Base-by-base conservation (phyloP, 768 basidiomycete species). In the Russula emetica region DNA sequence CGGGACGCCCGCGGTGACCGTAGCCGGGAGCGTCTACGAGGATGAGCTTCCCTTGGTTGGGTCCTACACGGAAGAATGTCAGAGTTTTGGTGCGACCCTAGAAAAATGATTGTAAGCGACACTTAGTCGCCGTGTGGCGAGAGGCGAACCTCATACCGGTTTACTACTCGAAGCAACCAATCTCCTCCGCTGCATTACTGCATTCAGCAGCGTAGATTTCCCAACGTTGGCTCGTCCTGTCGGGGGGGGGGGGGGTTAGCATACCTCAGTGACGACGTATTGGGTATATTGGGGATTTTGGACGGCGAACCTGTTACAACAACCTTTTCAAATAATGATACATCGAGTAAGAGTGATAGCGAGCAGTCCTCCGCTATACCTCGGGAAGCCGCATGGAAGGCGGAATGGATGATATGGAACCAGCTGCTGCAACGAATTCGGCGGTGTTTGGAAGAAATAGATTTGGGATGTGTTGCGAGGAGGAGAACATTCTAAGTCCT, bases 1-100 rank as follows among this genome's bases (percentile, higher is more conserved):
- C 87, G 38, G 80, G 78, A 49, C 87, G 80, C 14, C 91, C 90
- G 59, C 88, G 79, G 10, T 79, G 75, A 54, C 91, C 91, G 71
- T 92, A 93, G 18, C 91, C 90, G 3, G 91, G 91, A 14, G 90
- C 81, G 69, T 93, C 91, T 11, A 93, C 90, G 3, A 92, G 74
- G 24, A 90, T 71, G 38, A 89, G 76, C 44, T 82, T 79, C 36
- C 84, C 83, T 10, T 75, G 73, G 20, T 67, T 60, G 28, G 81
- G 67, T 5, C 87, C 86, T n/a, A 90, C 82, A 45, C 82, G 78
- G 71, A 82, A 90, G 69, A 90, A 91, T 66, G 90, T 88, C 55
- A 92, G 74, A 11, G 83, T 73, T 69, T 82, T 81, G 14, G 90
- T 92, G n/a, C 82, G 80, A 16, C 90, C 90, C 89, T 91, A 65